These are phyloP conservation scores for Craterostigma plantagineum DNA, from an alignment of 257 asterid species.

Conservation along the genomic window DNA sequence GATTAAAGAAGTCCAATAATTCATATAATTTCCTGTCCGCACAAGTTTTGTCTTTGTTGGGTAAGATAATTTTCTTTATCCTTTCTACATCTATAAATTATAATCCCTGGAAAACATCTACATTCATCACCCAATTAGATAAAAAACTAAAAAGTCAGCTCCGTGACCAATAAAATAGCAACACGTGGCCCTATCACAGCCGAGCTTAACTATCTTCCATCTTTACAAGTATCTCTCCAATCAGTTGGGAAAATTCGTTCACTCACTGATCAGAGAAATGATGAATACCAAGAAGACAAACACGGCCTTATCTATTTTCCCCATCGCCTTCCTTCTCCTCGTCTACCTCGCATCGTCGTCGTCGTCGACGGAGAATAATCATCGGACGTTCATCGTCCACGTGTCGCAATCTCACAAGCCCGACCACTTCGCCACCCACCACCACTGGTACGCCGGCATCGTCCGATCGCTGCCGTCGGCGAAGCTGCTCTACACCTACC, in stretches of 20 bases:
- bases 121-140: too few relatives aligned
- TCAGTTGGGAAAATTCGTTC: not conserved
- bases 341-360: slow-evolving; percentile 15
- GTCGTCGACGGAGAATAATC: slow-evolving; percentile 28
- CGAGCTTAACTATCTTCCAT: not conserved
- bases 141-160: too few relatives aligned
- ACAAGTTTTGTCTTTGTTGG: too few relatives aligned
- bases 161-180: not conserved
- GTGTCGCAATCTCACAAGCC: slow-evolving; percentile 54
- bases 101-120: too few relatives aligned
- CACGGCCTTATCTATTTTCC: slow-evolving; percentile 14
- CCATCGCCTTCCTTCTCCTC: slow-evolving; percentile 10
- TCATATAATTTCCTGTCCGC: too few relatives aligned
- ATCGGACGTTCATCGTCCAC: slow-evolving; percentile 64
- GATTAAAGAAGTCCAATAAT: too few relatives aligned
- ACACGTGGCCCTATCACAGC: slow-evolving; percentile 3
- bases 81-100: too few relatives aligned
- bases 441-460: slow-evolving; percentile 59
- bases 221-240: not conserved
- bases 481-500: slow-evolving; percentile 51
- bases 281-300: slow-evolving; percentile 12
- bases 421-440: slow-evolving; percentile 41
- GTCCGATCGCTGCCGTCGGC: slow-evolving; percentile 46
- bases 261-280: slow-evolving; percentile 7
- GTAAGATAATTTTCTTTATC: too few relatives aligned